Evolutionary conservation across 176 grass and related monocot genomes (phyloP), one percentile per base, ranked within the genome.

Genomic region (Raddia guianensis): DNA sequence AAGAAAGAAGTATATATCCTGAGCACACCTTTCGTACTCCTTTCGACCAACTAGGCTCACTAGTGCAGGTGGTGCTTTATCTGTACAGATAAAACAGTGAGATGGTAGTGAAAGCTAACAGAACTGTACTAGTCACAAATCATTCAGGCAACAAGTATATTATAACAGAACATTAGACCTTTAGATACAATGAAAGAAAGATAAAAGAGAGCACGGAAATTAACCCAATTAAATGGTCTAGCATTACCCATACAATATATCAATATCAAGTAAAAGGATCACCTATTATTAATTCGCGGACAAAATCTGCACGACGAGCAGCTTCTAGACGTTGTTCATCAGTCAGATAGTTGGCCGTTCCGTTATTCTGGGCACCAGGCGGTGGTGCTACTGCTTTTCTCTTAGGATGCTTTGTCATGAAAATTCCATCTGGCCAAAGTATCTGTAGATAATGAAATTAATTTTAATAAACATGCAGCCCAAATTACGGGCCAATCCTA

Each of bases 361-460:
- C 78, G 64, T 97, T 86, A 65, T 55, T 88, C 72, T 84, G 93
- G 84, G 44, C 66, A 52, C 33, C 72, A 65, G 92, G 80, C 49
- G 83, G 80, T 72, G 74, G 76, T 74, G 82, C 19, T 11, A 75
- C 40, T 65, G 73, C 58, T 91, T 91, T 95, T 84, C 93, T 90
- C 66, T 93, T 93, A 65, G 93, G 91, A 93, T 99, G 97, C 76
- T 99, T 99, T 80, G 87, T 89, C 78, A 89, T 73, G 80, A 99
- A 99, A 86, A 99, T 93, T 80, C 97, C 97, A 80, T 96, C 97
- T 71, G 97, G 97, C 97, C 97, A 99, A 43, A 99, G 90, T 88
- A 99, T 88, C 97, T 99, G 76, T 71, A 87, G 12, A 73, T 4
- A 49, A 56, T 58, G 51, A 82, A 79, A 91, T 85, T 12, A 53